Conservation (phyloP, 371 early-diverging fungal genomes). For the Zychaea mexicana region DNA sequence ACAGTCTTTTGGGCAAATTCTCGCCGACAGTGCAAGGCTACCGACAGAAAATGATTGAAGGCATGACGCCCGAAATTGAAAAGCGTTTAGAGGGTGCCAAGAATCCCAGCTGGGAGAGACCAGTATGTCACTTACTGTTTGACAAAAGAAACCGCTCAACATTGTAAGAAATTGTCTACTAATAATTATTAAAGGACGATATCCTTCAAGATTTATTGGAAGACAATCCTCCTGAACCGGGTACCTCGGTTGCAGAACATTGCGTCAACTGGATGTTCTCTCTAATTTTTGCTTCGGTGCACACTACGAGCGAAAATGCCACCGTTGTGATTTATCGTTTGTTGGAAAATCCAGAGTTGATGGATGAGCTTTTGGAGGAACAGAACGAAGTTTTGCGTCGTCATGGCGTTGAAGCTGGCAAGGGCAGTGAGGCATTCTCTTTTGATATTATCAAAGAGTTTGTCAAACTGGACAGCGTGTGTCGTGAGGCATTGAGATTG, state of each 20-base stretch:
- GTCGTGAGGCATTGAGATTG: slow-evolving; percentile 47
- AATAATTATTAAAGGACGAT: slow-evolving; percentile 12
- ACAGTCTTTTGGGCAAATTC: slow-evolving; percentile 10
- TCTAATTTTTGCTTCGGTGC: slow-evolving; percentile 41
- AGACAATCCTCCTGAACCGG: neutral
- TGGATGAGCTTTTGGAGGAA: slow-evolving; percentile 43
- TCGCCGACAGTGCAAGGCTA: neutral
- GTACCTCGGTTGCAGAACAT: neutral
- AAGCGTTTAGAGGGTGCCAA: slow-evolving; percentile 3
- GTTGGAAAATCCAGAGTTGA: slow-evolving; percentile 39
- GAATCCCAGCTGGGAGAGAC: neutral
- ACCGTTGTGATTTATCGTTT: slow-evolving; percentile 41
- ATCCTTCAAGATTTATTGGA: slow-evolving; percentile 24
- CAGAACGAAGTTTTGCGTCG: slow-evolving; percentile 31
- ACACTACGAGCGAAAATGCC: slow-evolving; percentile 41
- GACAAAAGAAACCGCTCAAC: neutral
- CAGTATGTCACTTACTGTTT: neutral
- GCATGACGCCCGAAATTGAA: neutral
- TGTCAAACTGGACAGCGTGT: slow-evolving; percentile 51
- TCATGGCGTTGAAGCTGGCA: slow-evolving; percentile 3
- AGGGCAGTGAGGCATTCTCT: slow-evolving; percentile 7
- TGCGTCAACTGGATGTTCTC: slow-evolving; percentile 21
- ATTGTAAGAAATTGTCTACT: neutral
- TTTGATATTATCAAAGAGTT: slow-evolving; percentile 39
- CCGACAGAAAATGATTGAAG: neutral